phyloP scores from a whole-genome alignment of 2,329 filamentous ascomycete species.

The Elsinoe perseae region DNA sequence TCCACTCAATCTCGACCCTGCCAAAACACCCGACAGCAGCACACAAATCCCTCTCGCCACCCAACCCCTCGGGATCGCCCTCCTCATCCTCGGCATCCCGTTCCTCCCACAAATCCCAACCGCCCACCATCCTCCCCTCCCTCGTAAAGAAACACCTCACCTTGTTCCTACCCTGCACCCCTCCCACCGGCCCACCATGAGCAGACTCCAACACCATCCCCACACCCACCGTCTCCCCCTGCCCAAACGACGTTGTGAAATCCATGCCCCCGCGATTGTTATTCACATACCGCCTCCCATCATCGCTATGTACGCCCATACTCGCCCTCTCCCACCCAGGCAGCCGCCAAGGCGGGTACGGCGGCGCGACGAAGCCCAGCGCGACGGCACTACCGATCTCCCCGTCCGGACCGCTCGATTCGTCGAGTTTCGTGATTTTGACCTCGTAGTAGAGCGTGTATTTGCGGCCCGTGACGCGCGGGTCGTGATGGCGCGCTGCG shows the following conservation, averaged over 20 bases:
- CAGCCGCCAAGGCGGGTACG: conserved; percentile 68
- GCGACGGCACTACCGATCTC: conserved; percentile 51
- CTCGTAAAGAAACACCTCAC: conserved; percentile 63
- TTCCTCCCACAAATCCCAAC: conserved; percentile 71
- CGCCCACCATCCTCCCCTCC: conserved; percentile 51
- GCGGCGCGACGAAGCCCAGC: conserved; percentile 63
- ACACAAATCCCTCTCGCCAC: conserved; percentile 49
- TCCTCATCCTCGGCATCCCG: conserved; percentile 53
- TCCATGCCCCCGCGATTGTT: conserved; percentile 64
- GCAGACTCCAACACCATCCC: conserved; percentile 54
- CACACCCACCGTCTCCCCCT: conserved; percentile 60
- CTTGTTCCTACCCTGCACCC: conserved; percentile 42
- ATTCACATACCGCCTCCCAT: conserved; percentile 68
- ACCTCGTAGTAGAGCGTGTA: conserved; percentile 68
- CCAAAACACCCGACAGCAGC: conserved; percentile 67
- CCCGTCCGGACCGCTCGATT: conserved; percentile 21
- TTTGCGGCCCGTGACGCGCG: conserved; percentile 40
- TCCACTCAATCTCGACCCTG: conserved; percentile 58
- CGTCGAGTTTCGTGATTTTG: conserved; percentile 43
- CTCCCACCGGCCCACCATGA: conserved; percentile 29
- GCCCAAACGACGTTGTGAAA: conserved; percentile 57
- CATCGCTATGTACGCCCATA: conserved; percentile 70
- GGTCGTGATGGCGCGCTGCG: conserved; percentile 50
- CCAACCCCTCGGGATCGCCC: conserved; percentile 56
- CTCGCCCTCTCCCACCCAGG: conserved; percentile 75